Evolutionary conservation across 1,284 basidiomycete genomes (phyloP), one percentile per base, ranked within the genome.

Genomic region (Schizophyllum amplum): DNA sequence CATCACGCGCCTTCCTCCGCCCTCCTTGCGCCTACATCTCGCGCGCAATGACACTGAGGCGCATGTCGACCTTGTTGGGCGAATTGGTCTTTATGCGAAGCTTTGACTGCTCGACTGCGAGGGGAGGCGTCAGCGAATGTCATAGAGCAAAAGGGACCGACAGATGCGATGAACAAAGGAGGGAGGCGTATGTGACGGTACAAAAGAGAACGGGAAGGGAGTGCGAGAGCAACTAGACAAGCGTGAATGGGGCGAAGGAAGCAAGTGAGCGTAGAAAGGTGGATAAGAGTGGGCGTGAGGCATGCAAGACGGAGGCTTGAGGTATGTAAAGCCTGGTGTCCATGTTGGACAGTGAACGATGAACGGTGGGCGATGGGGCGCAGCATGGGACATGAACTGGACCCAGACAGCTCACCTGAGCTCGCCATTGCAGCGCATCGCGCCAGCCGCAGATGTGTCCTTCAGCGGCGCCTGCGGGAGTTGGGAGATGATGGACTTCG

Each of bases 51-150:
- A 75, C 78, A 26, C 84, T 75, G 26, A 97, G 77, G 49, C 83
- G 80, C 72, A 95, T 91, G 67, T 95, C 92, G 4, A 79, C 76
- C 9, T 81, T 76, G 2, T 76, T 79, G 20, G 89, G 90, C 63
- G 92, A 94, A 66, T 95, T 92, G 4, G 92, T 93, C 72, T 98
- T 95, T 94, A 98, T 97, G n/a, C 92, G 83, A 51, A 98, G 92
- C 73, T 94, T 92, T 71, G 90, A 90, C 86, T 92, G 89, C 69
- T 92, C 90, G 55, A 91, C 90, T 60, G 5, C 6, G 25, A 23
- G 59, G 49, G 11, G 49, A 42, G n/a, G n/a, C n/a, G 23, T 52
- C 13, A 54, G 9, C 4, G 27, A 15, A 6, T 15, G 23, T 23
- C n/a, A 17, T 42, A 47, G 15, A 23, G 26, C 20, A 9, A 47